Evolutionary conservation across 495 filamentous ascomycete species (phyloP).

Genomic region (Penicillium turbatum): DNA sequence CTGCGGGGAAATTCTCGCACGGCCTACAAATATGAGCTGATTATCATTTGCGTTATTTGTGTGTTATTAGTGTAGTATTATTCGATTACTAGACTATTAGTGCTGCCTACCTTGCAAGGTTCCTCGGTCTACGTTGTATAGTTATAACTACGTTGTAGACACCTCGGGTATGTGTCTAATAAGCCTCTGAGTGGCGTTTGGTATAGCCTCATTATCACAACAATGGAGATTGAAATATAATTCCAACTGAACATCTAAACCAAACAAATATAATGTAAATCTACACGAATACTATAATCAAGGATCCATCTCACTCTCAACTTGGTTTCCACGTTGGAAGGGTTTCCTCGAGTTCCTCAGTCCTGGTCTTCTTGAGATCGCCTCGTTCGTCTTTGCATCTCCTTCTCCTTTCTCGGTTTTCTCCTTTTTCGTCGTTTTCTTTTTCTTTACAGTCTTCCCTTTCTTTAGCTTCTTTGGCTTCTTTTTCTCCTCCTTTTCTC

Average conservation of each 20-base stretch:
- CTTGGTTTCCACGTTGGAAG: constrained; percentile 2
- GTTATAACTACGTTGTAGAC: too few relatives aligned
- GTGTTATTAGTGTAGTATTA: too few relatives aligned
- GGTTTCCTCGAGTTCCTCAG: background rate
- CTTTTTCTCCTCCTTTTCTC: background rate
- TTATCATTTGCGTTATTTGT: too few relatives aligned
- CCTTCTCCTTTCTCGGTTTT: background rate
- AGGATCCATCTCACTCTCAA: background rate
- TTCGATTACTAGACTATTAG: too few relatives aligned
- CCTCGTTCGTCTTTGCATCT: background rate
- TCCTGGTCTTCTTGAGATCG: background rate
- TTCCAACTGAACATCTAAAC: background rate
- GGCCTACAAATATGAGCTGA: background rate
- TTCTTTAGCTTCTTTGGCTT: background rate
- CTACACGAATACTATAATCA: background rate
- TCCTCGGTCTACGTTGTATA: background rate
- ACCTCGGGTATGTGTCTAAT: constrained; percentile 14
- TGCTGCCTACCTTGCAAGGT: too few relatives aligned
- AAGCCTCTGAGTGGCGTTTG: constrained; percentile 10
- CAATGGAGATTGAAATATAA: too few relatives aligned
- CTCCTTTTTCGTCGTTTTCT: background rate
- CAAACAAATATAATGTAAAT: background rate
- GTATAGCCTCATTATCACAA: too few relatives aligned
- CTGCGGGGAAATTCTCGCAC: constrained; percentile 18
- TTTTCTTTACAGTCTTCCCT: too few relatives aligned